Evolutionary conservation across 2,329 filamentous ascomycete genomes (phyloP), one percentile per base, ranked within the genome.

Genomic region (Geosmithia morbida): DNA sequence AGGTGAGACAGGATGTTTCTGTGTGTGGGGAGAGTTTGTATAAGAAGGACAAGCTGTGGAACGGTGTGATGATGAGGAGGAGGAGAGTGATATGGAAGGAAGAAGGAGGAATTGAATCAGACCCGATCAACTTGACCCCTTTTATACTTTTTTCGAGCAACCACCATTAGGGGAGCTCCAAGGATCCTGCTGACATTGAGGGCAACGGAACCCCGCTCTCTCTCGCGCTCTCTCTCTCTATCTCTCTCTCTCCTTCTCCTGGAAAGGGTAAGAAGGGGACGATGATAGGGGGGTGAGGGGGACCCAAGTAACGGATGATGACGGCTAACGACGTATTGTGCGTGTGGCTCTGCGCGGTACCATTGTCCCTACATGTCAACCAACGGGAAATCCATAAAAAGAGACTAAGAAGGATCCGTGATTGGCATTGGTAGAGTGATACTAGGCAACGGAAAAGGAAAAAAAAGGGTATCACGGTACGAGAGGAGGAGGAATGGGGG

Each of bases 111-210:
- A 60, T 60, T 49, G 52, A 52, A 55, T 56, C 57, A 57, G 63
- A 61, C 57, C 62, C 55, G 68, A 71, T 65, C 65, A 73, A 64
- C 62, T 65, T 59, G 57, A 59, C 61, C 63, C 74, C 66, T 79
- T 81, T 82, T 82, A 82, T 82, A 81, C 67, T 70, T 75, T 70
- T 75, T 60, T 22, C 26, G 70, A 66, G 59, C 63, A 55, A 60
- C 57, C 55, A 56, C 55, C 58, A n/a, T n/a, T n/a, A n/a, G n/a
- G n/a, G n/a, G n/a, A n/a, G n/a, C n/a, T n/a, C n/a, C n/a, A n/a
- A n/a, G n/a, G n/a, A 61, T 60, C 66, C 60, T 57, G 67, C 63
- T 57, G 53, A 57, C 61, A 51, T 51, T 37, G 51, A 50, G 40
- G 52, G 55, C 22, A 26, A 5, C 4, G 22, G n/a, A n/a, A 26